These are phyloP conservation scores for Lyophyllum semitale DNA, from an alignment of 768 basidiomycete species.

Conservation along the genomic window DNA sequence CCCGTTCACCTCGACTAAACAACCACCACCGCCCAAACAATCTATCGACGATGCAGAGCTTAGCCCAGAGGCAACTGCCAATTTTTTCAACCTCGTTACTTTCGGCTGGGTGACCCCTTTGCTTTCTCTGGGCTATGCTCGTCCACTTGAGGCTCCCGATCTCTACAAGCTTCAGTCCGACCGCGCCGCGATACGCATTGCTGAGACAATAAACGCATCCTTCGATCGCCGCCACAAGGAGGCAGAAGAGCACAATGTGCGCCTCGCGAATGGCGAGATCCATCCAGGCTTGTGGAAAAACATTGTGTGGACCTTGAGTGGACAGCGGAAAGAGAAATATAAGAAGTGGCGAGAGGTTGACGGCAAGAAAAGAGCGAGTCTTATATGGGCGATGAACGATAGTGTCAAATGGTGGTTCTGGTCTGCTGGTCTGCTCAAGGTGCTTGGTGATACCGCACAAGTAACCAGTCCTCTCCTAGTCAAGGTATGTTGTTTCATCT, in stretches of 20 bases:
- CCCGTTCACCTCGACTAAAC: slow-evolving; percentile 40
- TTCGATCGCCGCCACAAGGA: slow-evolving; percentile 58
- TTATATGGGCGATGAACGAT: slow-evolving; percentile 73
- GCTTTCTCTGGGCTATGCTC: slow-evolving; percentile 72
- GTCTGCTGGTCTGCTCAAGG: slow-evolving; percentile 60
- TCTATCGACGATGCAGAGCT: slow-evolving; percentile 61
- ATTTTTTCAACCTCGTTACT: slow-evolving; percentile 57
- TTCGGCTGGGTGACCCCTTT: slow-evolving; percentile 80
- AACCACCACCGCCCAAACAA: slow-evolving; percentile 44
- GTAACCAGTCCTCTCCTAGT: slow-evolving; percentile 77
- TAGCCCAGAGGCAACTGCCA: slow-evolving; percentile 69
- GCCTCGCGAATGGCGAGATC: slow-evolving; percentile 66
- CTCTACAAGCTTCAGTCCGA: slow-evolving; percentile 75
- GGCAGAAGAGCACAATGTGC: slow-evolving; percentile 72
- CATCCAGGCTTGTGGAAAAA: slow-evolving; percentile 51
- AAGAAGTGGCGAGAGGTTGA: slow-evolving; percentile 63
- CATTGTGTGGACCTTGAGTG: slow-evolving; percentile 62
- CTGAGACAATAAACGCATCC: slow-evolving; percentile 61
- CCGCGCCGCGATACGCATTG: slow-evolving; percentile 60
- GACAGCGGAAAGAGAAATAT: slow-evolving; percentile 55
- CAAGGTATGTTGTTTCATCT: slow-evolving; percentile 52
- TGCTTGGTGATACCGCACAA: slow-evolving; percentile 71
- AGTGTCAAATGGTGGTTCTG: slow-evolving; percentile 80
- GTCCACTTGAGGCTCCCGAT: slow-evolving; percentile 80
- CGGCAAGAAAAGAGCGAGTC: slow-evolving; percentile 64